A percentile compares a stretch with the other conserved stretches of the same genome.
Conservation (phyloP, 495 filamentous ascomycete genomes). For the Lophium mytilinum region DNA sequence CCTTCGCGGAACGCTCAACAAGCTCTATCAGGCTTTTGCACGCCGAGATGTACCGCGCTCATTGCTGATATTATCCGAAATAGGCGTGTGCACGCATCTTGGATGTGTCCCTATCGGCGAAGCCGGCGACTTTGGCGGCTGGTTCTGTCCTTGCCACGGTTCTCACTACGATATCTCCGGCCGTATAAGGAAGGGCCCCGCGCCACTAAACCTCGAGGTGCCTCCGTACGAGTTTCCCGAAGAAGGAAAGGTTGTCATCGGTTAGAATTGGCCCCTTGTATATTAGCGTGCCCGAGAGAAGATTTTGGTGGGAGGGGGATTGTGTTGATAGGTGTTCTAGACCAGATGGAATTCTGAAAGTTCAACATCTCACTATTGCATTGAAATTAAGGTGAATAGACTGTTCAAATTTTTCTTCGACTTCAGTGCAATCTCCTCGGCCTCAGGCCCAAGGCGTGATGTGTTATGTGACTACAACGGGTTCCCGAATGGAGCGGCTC, state of each 20-base stretch:
- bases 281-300: constrained; percentile 1
- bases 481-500: too few relatives aligned
- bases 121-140: constrained; percentile 94
- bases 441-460: too few relatives aligned
- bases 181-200: constrained; percentile 89
- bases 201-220: constrained; percentile 94
- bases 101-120: constrained; percentile 99
- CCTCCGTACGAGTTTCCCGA: constrained; percentile 62
- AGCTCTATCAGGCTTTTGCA: too few relatives aligned
- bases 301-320: neutral
- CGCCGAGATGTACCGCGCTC: too few relatives aligned
- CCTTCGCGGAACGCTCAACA: too few relatives aligned
- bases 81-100: constrained; percentile 96
- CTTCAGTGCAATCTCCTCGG: too few relatives aligned
- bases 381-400: too few relatives aligned
- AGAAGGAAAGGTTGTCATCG: constrained; percentile 36
- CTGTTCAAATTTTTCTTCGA: too few relatives aligned
- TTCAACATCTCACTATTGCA: too few relatives aligned
- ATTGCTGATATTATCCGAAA: neutral
- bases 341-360: neutral
- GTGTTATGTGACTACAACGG: too few relatives aligned
- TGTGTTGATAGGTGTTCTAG: constrained; percentile 1
- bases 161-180: constrained; percentile 99
- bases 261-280: constrained; percentile 27
- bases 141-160: constrained; percentile 99